A percentile compares a stretch with the other conserved stretches of the same genome.
phyloP scores from a whole-genome alignment of 228 moss, liverwort and hornwort genomes.

The Sphagnum magellanicum region DNA sequence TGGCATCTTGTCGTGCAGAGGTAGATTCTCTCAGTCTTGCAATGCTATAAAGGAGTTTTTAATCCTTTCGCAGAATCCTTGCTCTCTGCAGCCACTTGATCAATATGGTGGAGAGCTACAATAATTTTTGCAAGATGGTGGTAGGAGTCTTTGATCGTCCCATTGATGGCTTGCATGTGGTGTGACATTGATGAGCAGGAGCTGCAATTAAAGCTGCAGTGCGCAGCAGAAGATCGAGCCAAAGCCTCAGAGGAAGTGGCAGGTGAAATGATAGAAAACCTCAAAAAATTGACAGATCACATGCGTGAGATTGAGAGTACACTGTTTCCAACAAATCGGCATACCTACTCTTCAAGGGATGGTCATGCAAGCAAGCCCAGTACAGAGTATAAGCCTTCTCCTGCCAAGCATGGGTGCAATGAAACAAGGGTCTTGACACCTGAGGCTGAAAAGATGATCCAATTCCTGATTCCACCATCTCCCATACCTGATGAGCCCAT shows the following conservation, averaged over 20 bases:
- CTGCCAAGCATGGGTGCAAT: neutral
- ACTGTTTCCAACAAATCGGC: slow-evolving; percentile 15
- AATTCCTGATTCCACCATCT: neutral
- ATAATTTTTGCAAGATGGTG: no score
- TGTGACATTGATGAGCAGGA: slow-evolving; percentile 29
- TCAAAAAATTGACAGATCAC: slow-evolving; percentile 61
- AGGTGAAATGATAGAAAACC: slow-evolving; percentile 59
- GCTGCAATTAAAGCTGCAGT: slow-evolving; percentile 61
- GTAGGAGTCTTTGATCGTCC: no score
- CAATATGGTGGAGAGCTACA: no score
- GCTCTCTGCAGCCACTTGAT: no score
- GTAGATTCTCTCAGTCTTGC: slow-evolving; percentile 13
- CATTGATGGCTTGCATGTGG: neutral
- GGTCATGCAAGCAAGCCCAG: neutral
- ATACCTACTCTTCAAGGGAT: neutral
- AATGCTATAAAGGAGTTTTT: neutral
- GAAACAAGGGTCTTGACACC: neutral
- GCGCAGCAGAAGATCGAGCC: slow-evolving; percentile 46
- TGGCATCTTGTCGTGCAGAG: slow-evolving; percentile 74
- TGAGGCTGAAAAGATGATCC: neutral
- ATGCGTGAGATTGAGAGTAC: slow-evolving; percentile 69
- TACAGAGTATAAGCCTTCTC: neutral
- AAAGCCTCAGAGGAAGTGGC: slow-evolving; percentile 62
- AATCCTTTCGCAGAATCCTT: no score
- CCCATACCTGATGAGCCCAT: neutral